Evolutionary conservation across 768 basidiomycete species (phyloP).

Genomic region (Mycena olivaceomarginata): DNA sequence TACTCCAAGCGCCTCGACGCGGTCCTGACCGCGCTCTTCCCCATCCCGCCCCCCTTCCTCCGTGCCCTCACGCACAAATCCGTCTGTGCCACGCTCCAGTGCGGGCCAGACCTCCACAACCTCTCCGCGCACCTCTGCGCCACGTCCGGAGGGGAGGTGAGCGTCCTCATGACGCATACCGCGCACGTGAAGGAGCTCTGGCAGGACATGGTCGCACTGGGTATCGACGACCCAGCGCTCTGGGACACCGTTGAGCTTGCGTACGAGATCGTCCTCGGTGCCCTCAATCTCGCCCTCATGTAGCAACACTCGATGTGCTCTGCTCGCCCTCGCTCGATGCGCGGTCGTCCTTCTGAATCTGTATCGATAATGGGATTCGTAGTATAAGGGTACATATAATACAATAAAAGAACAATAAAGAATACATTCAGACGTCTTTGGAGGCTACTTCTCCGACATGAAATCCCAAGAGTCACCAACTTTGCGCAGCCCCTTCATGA

Average conservation of each 20-base stretch:
- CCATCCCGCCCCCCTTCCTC: conserved; percentile 68
- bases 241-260: conserved; percentile 89
- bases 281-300: conserved; percentile 66
- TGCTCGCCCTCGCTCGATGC: conserved; percentile 31
- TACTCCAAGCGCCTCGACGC: conserved; percentile 78
- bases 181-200: conserved; percentile 86
- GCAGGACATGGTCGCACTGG: conserved; percentile 86
- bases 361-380: conserved; percentile 29
- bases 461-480: conserved; percentile 41
- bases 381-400: conserved; percentile 21
- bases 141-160: conserved; percentile 65
- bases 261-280: conserved; percentile 84
- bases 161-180: conserved; percentile 72
- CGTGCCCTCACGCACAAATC: conserved; percentile 64
- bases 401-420: neutral
- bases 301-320: conserved; percentile 14
- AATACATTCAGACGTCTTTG: neutral
- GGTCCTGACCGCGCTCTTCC: conserved; percentile 81
- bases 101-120: conserved; percentile 71
- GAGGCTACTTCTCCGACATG: conserved; percentile 20
- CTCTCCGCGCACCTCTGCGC: conserved; percentile 72
- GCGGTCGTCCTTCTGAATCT: conserved; percentile 10
- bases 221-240: conserved; percentile 81
- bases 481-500: conserved; percentile 39
- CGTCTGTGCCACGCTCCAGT: conserved; percentile 65